Base-by-base conservation (phyloP, 371 early-diverging fungal genomes). In the Mortierella sp. region DNA sequence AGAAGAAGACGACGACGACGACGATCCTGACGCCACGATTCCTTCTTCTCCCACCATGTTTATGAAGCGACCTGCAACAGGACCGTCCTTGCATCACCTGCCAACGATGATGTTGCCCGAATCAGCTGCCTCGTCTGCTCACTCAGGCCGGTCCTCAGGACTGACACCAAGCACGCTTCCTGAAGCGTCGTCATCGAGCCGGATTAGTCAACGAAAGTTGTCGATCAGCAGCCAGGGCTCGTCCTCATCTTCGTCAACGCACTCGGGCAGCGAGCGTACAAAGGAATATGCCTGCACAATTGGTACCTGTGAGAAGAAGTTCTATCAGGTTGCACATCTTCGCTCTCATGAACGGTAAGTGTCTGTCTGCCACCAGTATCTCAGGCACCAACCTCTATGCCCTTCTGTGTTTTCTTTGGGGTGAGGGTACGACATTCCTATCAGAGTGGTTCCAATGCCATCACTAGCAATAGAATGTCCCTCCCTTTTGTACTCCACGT, bases 301-400 rank as follows among this genome's bases (percentile, higher is more conserved):
- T 41, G 79, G 79, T 57, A 81, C 79, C 39, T 94, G 93, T 57
- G 82, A 73, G 54, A 90, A 90, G 68, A 80, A 88, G 28, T 93
- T 92, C 58, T 85, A 88, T 19, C 93, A 92, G 73, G 81, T 87
- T 12, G 92, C 91, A 2, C 91, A 93, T 62, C 84, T 94, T n/a
- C 89, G 88, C 58, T 90, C 90, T n/a, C 94, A 94, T 66, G 88
- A 88, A 71, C 83, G 88, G 69, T 76, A 64, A 54, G 69, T 45
- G 44, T n/a, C n/a, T n/a, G n/a, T n/a, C n/a, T n/a, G n/a, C n/a
- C n/a, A n/a, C n/a, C n/a, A n/a, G n/a, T n/a, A n/a, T n/a, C n/a
- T n/a, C n/a, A n/a, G n/a, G n/a, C n/a, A n/a, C n/a, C n/a, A n/a
- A n/a, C n/a, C n/a, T n/a, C n/a, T n/a, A n/a, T n/a, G n/a, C n/a